Evolutionary conservation across 495 filamentous ascomycete species (phyloP), one percentile per base, ranked within the genome.

Genomic region (Talaromyces proteolyticus): DNA sequence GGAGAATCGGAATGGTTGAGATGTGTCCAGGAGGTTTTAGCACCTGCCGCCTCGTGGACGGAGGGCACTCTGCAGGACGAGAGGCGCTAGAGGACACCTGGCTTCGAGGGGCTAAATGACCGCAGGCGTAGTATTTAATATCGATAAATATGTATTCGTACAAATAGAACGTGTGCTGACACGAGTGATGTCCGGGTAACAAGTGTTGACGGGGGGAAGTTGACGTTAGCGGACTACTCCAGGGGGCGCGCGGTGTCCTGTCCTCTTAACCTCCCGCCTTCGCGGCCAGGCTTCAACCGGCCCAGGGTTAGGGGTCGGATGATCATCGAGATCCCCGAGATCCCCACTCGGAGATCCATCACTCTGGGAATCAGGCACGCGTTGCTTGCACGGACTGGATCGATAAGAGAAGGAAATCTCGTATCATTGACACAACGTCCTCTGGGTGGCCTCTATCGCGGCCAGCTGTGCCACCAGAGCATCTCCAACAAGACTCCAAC

Each of bases 11-110:
- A 24, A 12, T 36, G 44, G 29, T 47, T 22, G 44, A 29, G 22
- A n/a, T n/a, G 22, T 38, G 20, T 21, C 24, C 18, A 21, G 22
- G 38, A 21, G n/a, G 38, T 17, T 4, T 18, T n/a, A 25, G 36
- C 34, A 20, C 20, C 44, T 19, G 25, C 37, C 47, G 47, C 40
- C 47, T 29, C 47, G 34, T 36, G 47, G 47, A 49, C 47, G 47
- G 46, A 19, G 46, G 34, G 37, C 34, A 34, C 36, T 16, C 20
- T 19, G 37, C 11, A 23, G 17, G 18, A 38, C 29, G n/a, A n/a
- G n/a, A n/a, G n/a, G n/a, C 43, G 43, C 18, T 7, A 3, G 43
- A 29, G 24, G 3, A 42, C 18, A n/a, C 11, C 20, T 10, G 18
- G 23, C 12, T 20, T 37, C 19, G 6, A 37, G 29, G 21, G n/a